Base-by-base conservation (phyloP, 2,329 filamentous ascomycete species). In the Fusarium aywerte region DNA sequence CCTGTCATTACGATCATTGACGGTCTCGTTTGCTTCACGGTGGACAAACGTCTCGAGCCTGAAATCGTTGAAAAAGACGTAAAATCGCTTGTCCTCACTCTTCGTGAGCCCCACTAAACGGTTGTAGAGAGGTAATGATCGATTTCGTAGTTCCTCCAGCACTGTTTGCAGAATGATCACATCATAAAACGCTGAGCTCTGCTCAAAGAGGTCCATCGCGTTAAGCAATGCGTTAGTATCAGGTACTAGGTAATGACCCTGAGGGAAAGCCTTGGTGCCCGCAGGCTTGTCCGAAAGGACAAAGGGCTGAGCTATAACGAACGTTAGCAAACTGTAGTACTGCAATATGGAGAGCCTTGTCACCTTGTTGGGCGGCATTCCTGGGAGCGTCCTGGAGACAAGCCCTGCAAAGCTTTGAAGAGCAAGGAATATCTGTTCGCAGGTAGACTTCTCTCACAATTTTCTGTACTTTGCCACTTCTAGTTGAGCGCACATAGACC, bases 11-110 rank as follows among this genome's bases (percentile, higher is more conserved):
- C 96, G 87, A 77, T 99, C 96, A 76, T 99, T 99, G 79, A 99
- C 96, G 4, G 88, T 91, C 81, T 99, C 96, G 35, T 92, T 90
- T 7, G 85, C 79, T 20, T 89, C 86, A 64, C 96, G 86, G 27
- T 86, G 81, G 45, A 97, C 87, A 75, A 97, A 92, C 0, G 96
- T 99, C 78, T 99, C 96, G 36, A 94, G 83, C 50, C 95, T 88
- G 76, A 99, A 99, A 74, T 99, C 96, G 78, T 99, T 99, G 87
- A 98, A 98, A 78, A 99, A 99, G 51, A 99, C 92, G 75, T 98
- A 97, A 77, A 97, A 98, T 54, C 95, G 89, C 83, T 99, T 99
- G 69, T 97, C 93, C 73, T 97, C 93, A 75, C 95, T 97, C 80
- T 95, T 97, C 36, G 94, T 97, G 67, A 99, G 83, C 21, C 91